Evolutionary conservation across 352 stramenopile genomes (phyloP), one percentile per base, ranked within the genome.

Genomic region (Phytophthora lateralis): DNA sequence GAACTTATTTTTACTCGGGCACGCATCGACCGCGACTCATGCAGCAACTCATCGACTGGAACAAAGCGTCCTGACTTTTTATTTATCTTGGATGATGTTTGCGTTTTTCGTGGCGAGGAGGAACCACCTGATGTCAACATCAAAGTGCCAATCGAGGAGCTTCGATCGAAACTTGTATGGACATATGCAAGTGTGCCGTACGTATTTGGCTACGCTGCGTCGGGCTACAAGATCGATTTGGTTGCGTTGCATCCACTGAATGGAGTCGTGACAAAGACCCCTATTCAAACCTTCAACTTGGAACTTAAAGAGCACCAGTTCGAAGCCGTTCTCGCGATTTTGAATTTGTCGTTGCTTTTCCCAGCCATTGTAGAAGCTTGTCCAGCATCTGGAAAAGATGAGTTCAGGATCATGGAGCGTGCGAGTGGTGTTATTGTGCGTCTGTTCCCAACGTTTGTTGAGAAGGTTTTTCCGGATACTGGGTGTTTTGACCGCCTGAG

Each of bases 271-370:
- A 49, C n/a, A 18, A 60, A 24, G 7, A 48, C 37, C 35, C 17
- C 1, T 18, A 56, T 60, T 46, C 39, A 38, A 55, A 14, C 43
- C 6, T 66, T 61, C 42, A 51, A 61, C 37, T 56, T 66, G 11
- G 44, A 66, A 18, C 8, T 54, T 29, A 35, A 35, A 8, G 18
- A 54, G 30, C 24, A 66, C 18, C 26, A 5, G 18, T 66, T 66
- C 38, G 6, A 51, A 45, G 12, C 20, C 35, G 50, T 61, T n/a
- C 59, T 61, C 20, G 50, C 50, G 43, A 27, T 66, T 21, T 56
- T 66, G 35, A 66, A 66, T 20, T 54, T 66, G 27, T 60, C 41
- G 26, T 50, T 66, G 35, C 51, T 61, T 39, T 55, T 66, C 43
- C 48, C 42, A 32, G 58, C 58, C 32, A 66, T 66, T 51, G 45